Evolutionary conservation across 2,329 filamentous ascomycete genomes (phyloP).

Genomic region (Westerdykella aurantiaca): DNA sequence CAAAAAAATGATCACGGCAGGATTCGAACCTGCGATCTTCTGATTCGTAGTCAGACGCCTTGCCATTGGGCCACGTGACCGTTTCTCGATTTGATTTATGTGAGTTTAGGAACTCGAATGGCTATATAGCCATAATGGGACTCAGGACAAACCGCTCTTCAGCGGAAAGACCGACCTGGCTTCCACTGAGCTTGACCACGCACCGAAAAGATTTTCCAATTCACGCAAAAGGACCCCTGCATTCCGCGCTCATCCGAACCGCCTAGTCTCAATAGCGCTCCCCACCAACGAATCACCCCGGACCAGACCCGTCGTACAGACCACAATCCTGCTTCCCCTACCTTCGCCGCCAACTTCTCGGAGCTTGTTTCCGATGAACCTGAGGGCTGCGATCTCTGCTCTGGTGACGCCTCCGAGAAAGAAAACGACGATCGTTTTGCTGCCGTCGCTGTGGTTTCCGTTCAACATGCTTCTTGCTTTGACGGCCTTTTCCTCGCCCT

Average conservation of each 20-base stretch:
- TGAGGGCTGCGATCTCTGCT: conserved; percentile 87
- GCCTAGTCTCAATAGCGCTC: conserved; percentile 66
- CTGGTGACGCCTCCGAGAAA: conserved; percentile 97
- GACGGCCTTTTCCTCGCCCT: conserved; percentile 85
- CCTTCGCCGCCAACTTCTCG: conserved; percentile 62
- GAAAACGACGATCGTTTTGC: conserved; percentile 89
- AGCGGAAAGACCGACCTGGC: too few relatives aligned
- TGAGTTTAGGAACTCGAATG: too few relatives aligned
- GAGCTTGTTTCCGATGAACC: conserved; percentile 75
- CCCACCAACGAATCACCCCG: conserved; percentile 88
- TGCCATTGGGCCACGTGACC: conserved; percentile 44
- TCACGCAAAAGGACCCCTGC: neutral
- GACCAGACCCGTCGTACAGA: conserved; percentile 87
- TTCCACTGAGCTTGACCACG: too few relatives aligned
- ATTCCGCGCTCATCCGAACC: conserved; percentile 17
- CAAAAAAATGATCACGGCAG: conserved; percentile 1
- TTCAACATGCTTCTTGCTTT: conserved; percentile 79
- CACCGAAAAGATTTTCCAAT: too few relatives aligned
- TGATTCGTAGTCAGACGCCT: conserved; percentile 47
- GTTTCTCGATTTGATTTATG: too few relatives aligned
- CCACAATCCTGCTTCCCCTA: conserved; percentile 71
- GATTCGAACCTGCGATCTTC: conserved; percentile 25
- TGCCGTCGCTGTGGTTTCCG: conserved; percentile 48
- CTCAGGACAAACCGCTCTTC: too few relatives aligned
- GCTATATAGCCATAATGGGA: too few relatives aligned